These are phyloP conservation scores for Phytopythium aichiense DNA, from an alignment of 352 stramenopile species.

Conservation along the genomic window DNA sequence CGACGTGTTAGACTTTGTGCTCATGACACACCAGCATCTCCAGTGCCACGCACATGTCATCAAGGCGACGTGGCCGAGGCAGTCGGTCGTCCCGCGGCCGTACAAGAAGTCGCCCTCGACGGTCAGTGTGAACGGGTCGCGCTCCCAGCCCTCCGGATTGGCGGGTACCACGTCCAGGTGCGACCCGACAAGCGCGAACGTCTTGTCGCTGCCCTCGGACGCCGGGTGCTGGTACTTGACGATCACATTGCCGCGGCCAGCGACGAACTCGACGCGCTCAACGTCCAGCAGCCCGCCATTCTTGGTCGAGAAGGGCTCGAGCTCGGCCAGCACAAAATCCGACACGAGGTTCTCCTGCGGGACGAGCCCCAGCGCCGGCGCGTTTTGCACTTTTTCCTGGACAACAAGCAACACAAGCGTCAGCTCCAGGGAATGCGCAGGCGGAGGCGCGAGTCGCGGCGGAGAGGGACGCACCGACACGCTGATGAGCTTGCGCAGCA, in stretches of 20 bases:
- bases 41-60: constrained; percentile 56
- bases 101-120: constrained; percentile 92
- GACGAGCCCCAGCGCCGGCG: constrained; percentile 42
- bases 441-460: not conserved
- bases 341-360: constrained; percentile 84
- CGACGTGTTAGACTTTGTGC: too few species aligned
- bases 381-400: constrained; percentile 21
- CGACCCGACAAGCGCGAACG: constrained; percentile 83
- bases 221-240: constrained; percentile 79
- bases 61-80: constrained; percentile 90
- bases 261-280: constrained; percentile 81
- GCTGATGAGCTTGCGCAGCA: constrained; percentile 77
- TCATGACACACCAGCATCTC: too few species aligned
- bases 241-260: constrained; percentile 88
- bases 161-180: constrained; percentile 93
- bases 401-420: too few species aligned
- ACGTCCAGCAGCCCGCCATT: constrained; percentile 64
- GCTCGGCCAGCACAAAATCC: constrained; percentile 81
- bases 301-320: constrained; percentile 75
- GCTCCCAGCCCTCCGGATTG: constrained; percentile 88
- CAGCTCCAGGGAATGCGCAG: too few species aligned
- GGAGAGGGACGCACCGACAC: constrained; percentile 16
- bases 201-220: constrained; percentile 42
- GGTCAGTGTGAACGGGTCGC: constrained; percentile 85
- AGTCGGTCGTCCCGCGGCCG: constrained; percentile 91